Base-by-base conservation (phyloP, 192 early-diverging fungal species). In the Backusella tarrabulga region DNA sequence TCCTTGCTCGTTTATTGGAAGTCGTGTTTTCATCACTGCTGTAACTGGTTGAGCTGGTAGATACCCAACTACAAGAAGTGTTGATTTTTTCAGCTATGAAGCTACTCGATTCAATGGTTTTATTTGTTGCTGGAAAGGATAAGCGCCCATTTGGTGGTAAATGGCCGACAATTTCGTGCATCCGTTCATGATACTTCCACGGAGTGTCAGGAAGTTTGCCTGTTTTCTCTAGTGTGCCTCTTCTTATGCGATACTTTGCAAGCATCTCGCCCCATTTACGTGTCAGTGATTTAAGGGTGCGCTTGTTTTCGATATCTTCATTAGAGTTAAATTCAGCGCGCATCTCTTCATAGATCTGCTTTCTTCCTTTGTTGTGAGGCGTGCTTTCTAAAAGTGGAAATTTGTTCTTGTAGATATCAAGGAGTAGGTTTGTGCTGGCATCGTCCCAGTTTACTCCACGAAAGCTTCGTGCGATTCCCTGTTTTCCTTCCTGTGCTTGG, bases 261-360 rank as follows among this genome's bases (percentile, higher is more conserved):
- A 63, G 56, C 56, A 63, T 63, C 56, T 63, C 56, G 8, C 56
- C 56, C 56, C 56, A 63, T 63, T 63, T 63, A 29, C 56, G 56
- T 63, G 56, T 63, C 26, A 63, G 1, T 3, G 56, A 63, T 63
- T 63, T 63, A 26, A 63, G 56, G 8, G 56, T 63, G 23, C 56
- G 56, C n/a, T 63, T 63, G 26, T 63, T 63, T 29, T 29, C 23
- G 23, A 63, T 63, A 9, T 63, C 3, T 29, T 29, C 56, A 5
- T 29, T 63, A 9, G 56, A 63, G n/a, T 63, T 63, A 1, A 63
- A 63, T 63, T 63, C 23, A 29, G 21, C 26, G 7, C 56, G 56
- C 26, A 63, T 29, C 21, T 63, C 56, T 63, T 63, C 56, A 12
- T 63, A 63, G 26, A 63, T 63, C 56, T 63, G 56, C 26, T 63